These are phyloP conservation scores for Ceratobasidium theobromae DNA, from an alignment of 1,284 basidiomycete genomes.

Conservation along the genomic window DNA sequence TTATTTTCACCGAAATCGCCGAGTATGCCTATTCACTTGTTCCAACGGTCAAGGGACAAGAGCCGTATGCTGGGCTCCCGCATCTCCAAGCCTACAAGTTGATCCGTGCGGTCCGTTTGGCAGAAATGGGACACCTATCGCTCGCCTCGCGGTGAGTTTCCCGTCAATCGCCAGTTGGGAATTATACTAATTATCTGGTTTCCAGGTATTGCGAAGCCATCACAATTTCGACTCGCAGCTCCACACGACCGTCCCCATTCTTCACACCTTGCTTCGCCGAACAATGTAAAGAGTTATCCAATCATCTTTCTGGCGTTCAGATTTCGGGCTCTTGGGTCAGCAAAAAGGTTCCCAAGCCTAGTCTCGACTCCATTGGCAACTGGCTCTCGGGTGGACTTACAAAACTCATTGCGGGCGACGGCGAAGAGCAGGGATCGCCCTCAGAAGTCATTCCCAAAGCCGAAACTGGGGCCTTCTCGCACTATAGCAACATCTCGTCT, in stretches of 20 bases:
- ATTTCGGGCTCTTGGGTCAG: constrained; percentile 80
- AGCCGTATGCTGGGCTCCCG: constrained; percentile 77
- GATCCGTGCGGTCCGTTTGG: constrained; percentile 72
- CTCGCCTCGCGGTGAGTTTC: constrained; percentile 66
- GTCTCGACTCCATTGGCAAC: constrained; percentile 87
- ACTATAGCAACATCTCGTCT: constrained; percentile 92
- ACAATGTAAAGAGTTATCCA: constrained; percentile 78
- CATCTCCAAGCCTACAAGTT: constrained; percentile 90
- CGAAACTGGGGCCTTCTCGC: constrained; percentile 82
- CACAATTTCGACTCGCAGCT: constrained; percentile 57
- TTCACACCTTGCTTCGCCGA: constrained; percentile 68
- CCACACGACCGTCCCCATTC: constrained; percentile 63
- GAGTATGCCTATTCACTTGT: constrained; percentile 88
- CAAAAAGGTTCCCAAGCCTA: constrained; percentile 80
- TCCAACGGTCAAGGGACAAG: constrained; percentile 78
- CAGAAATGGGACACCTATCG: constrained; percentile 76
- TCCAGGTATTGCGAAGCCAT: constrained; percentile 96
- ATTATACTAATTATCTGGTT: background rate
- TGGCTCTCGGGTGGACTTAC: constrained; percentile 95
- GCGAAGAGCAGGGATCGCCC: constrained; percentile 51
- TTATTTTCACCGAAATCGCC: constrained; percentile 87
- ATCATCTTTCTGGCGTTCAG: constrained; percentile 79
- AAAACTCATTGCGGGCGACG: constrained; percentile 94
- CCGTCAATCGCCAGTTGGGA: background rate
- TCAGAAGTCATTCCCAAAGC: constrained; percentile 49